These are phyloP conservation scores for Aspergillus versicolor DNA, from an alignment of 2,329 filamentous ascomycete species.

Conservation along the genomic window DNA sequence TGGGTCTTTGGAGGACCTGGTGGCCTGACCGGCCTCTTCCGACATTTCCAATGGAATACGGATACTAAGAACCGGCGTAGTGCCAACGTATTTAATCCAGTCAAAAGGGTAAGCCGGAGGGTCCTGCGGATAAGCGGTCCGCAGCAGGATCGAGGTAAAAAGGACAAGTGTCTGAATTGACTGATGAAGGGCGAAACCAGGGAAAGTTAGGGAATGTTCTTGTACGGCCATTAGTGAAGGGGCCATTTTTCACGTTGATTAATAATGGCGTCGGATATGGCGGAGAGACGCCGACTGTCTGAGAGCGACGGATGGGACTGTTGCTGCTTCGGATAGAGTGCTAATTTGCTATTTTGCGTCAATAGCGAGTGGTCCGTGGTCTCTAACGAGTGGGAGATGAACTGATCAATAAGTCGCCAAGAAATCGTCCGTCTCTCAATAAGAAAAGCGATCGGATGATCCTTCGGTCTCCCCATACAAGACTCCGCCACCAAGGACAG, in stretches of 20 bases:
- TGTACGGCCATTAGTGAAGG: background rate
- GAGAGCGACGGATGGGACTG: too few relatives aligned
- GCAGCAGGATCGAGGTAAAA: background rate
- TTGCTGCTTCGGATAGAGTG: conserved; percentile 3
- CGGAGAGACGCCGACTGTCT: background rate
- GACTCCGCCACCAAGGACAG: conserved; percentile 24
- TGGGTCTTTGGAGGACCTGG: background rate
- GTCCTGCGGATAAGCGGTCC: background rate
- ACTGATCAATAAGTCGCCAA: conserved; percentile 3
- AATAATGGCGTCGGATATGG: background rate
- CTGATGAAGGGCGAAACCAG: background rate
- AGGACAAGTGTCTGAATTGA: background rate
- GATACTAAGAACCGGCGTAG: too few relatives aligned
- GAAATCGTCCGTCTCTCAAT: conserved; percentile 5
- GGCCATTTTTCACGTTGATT: background rate
- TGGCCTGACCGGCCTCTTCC: background rate
- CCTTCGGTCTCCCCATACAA: conserved; percentile 8
- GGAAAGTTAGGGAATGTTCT: background rate
- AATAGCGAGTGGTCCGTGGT: background rate
- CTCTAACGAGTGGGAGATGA: background rate
- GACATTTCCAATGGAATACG: too few relatives aligned
- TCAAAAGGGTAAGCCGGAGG: background rate
- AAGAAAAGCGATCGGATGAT: conserved; percentile 12
- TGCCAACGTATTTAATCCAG: background rate
- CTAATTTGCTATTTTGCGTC: background rate